A percentile compares a stretch with the other conserved stretches of the same genome.
These are phyloP conservation scores for Epichloe glyceriae DNA, from an alignment of 2,329 filamentous ascomycete genomes.

Conservation along the genomic window DNA sequence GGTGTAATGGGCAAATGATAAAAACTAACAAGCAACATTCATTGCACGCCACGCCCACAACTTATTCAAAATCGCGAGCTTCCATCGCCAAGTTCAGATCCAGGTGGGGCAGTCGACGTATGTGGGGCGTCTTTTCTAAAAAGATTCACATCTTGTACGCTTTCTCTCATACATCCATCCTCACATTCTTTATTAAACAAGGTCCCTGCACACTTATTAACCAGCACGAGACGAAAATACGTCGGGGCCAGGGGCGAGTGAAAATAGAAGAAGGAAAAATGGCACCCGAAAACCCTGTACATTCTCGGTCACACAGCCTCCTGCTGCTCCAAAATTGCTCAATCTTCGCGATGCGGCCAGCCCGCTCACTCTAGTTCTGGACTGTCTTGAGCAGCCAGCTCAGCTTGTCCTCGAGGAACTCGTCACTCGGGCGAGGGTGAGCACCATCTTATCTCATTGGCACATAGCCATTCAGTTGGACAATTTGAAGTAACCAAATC, in stretches of 20 bases:
- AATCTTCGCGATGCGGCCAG: constrained; percentile 68
- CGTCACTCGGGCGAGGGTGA: constrained; percentile 58
- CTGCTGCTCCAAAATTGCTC: constrained; percentile 69
- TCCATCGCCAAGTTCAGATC: neutral
- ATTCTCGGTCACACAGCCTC: constrained; percentile 72
- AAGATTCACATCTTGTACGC: neutral
- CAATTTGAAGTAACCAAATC: neutral
- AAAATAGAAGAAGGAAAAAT: constrained; percentile 23
- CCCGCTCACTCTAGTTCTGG: constrained; percentile 75
- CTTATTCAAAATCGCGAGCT: too few species aligned
- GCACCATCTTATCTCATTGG: neutral
- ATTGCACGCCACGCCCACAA: too few species aligned
- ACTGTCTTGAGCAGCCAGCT: constrained; percentile 72
- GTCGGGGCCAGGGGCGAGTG: neutral
- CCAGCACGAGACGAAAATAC: neutral
- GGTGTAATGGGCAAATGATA: too few species aligned
- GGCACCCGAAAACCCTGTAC: constrained; percentile 44
- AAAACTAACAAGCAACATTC: too few species aligned
- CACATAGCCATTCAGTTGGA: neutral
- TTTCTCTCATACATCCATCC: neutral
- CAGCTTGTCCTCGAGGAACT: constrained; percentile 60
- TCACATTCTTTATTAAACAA: neutral
- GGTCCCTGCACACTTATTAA: neutral
- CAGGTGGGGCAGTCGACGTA: neutral
- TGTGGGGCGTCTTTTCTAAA: neutral